These are phyloP conservation scores for Pluteus cervinus DNA, from an alignment of 768 basidiomycete species.

Conservation along the genomic window DNA sequence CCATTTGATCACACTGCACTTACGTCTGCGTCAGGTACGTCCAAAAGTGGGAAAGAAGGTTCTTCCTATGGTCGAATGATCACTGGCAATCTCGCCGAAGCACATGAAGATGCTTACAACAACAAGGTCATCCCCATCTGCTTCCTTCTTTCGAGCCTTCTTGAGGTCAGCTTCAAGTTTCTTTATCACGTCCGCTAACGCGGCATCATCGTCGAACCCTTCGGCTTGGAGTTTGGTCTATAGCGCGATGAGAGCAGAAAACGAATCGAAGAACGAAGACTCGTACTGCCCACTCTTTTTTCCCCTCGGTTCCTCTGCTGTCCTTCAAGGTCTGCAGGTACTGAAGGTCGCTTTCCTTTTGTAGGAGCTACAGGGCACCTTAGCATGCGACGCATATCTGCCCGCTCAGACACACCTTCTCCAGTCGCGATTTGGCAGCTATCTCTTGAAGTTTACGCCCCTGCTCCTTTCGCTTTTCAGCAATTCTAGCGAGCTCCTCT, in stretches of 20 bases:
- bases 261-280: slow-evolving; percentile 1
- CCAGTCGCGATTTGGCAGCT: slow-evolving; percentile 75
- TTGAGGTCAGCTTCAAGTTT: slow-evolving; percentile 80
- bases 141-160: slow-evolving; percentile 76
- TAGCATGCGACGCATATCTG: not conserved
- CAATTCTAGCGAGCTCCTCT: slow-evolving; percentile 74
- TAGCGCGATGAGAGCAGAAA: not conserved
- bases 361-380: slow-evolving; percentile 41
- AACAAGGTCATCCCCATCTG: slow-evolving; percentile 60
- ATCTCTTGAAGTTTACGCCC: slow-evolving; percentile 87
- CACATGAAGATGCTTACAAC: slow-evolving; percentile 17
- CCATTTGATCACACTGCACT: slow-evolving; percentile 11
- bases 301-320: slow-evolving; percentile 48
- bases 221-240: slow-evolving; percentile 59
- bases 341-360: slow-evolving; percentile 73
- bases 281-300: slow-evolving; percentile 72
- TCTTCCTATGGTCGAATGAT: slow-evolving; percentile 51
- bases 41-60: slow-evolving; percentile 84
- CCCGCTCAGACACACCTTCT: slow-evolving; percentile 54
- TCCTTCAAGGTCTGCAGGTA: slow-evolving; percentile 62
- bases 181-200: slow-evolving; percentile 77
- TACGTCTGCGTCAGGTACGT: slow-evolving; percentile 85
- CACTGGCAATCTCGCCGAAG: not conserved
- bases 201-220: slow-evolving; percentile 73
- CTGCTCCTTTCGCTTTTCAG: slow-evolving; percentile 81